Base-by-base conservation (phyloP, 805 yeast genomes). In the Priceomyces carsonii region DNA sequence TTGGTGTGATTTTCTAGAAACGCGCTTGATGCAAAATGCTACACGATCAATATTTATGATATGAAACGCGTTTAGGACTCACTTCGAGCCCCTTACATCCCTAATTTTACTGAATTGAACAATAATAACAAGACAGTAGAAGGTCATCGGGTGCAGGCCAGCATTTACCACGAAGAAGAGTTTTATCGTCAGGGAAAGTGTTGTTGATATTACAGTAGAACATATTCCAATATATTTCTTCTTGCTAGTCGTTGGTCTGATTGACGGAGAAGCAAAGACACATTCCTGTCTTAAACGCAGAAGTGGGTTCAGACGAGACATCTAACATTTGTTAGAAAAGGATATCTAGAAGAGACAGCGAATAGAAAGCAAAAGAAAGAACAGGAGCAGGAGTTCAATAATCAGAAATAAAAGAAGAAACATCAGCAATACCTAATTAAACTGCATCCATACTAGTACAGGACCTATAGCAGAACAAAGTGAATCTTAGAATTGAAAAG, bases 271-370 rank as follows among this genome's bases (percentile, higher is more conserved):
- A n/a, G n/a, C n/a, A n/a, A n/a, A n/a, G n/a, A n/a, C n/a, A 26
- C 29, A 26, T 26, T 26, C 29, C 29, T 26, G 17, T 17, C 29
- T 26, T 26, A 26, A 26, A 26, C 29, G 18, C 10, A 26, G 29
- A 17, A 9, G 14, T 17, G 14, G 14, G 17, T 6, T 12, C 29
- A 10, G 17, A 9, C 23, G 8, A 13, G 8, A 26, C 14, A 17
- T 17, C 29, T 26, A 19, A 19, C 29, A 26, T 26, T 19, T 14
- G 29, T 19, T 26, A 26, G 29, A 26, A n/a, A n/a, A 19, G 29
- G 18, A 24, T 6, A n/a, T 26, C 29, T 10, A 26, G 5, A 9
- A 26, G 29, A 12, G 17, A 13, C 8, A 26, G 29, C 14, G 7
- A 13, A 5, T 10, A 15, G 18, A 26, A 13, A 13, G n/a, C 8